Base-by-base conservation (phyloP, 768 basidiomycete genomes). In the Kwoniella mangroviensis region DNA sequence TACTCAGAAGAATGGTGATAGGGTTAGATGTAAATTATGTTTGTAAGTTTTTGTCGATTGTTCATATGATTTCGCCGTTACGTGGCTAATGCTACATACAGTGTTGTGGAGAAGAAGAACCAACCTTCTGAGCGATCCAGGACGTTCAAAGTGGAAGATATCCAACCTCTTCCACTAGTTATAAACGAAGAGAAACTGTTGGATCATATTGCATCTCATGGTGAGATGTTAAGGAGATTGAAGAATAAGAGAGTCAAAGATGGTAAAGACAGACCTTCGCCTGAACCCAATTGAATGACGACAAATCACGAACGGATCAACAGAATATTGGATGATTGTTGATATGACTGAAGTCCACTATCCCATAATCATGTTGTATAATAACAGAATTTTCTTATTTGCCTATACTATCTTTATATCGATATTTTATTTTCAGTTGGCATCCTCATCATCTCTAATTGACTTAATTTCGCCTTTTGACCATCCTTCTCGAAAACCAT, bases 221-320 rank as follows among this genome's bases (percentile, higher is more conserved):
- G 21, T 13, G 28, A 12, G 4, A 65, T 49, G 2, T 56, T 70
- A 34, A 34, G 63, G 15, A 58, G 57, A 42, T 54, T 70, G 45
- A 65, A 60, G 55, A 28, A 52, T n/a, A 70, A 70, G 64, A 64
- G 69, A 19, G 52, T 65, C 10, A 65, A 42, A 34, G 69, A 70
- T 43, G 69, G 69, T 10, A 70, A 70, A 42, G 63, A 65, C 11
- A 15, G 7, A 15, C 42, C 57, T 45, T 69, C 67, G 21, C 67
- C 67, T 69, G 45, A 53, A 26, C 43, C 61, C 49, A 45, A 61
- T 6, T 55, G 22, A 55, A 13, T 21, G 11, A 51, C 34, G 34
- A 34, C 26, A 26, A 26, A 4, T 26, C 26, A 26, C 26, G 26
- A 26, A 26, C 26, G 26, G 26, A 26, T 26, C 26, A 26, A 26